Percentiles rank a stretch among this genome's conserved stretches.
Evolutionary conservation across 768 basidiomycete genomes (phyloP).

Genomic region (Tulasnella sp.): DNA sequence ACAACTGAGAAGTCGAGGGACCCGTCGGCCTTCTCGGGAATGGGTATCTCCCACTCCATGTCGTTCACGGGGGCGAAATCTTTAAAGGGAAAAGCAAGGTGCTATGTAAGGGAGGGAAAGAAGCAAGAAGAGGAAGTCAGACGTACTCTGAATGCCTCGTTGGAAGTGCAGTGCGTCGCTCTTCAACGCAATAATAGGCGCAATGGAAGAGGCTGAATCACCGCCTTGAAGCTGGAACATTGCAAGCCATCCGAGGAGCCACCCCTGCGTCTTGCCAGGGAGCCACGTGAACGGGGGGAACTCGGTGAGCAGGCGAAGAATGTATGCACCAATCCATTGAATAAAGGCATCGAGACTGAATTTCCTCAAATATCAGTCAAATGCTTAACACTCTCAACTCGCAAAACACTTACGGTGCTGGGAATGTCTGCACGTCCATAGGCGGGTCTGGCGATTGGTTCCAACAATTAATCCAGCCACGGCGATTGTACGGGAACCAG

Average conservation of each 20-base stretch:
- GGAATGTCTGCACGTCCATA: neutral
- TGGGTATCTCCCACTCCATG: neutral
- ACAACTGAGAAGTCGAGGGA: neutral
- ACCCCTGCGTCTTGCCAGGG: neutral
- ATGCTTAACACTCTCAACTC: neutral
- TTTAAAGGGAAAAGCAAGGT: too few relatives aligned
- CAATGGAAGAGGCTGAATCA: neutral
- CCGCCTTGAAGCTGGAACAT: neutral
- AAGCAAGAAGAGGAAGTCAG: neutral
- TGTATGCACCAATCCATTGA: neutral
- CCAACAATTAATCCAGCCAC: constrained; percentile 43
- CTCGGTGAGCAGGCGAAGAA: neutral
- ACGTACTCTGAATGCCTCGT: neutral
- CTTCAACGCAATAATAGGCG: neutral
- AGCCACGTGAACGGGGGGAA: neutral
- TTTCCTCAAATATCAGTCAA: neutral
- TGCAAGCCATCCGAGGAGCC: neutral
- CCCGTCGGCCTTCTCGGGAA: neutral
- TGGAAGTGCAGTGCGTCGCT: neutral
- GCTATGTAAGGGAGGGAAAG: too few relatives aligned
- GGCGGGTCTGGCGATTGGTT: constrained; percentile 16
- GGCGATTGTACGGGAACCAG: constrained; percentile 43
- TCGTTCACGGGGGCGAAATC: neutral
- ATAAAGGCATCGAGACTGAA: neutral
- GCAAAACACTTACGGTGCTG: neutral